These are phyloP conservation scores for Sporothrix variecibatus DNA, from an alignment of 2,329 filamentous ascomycete species.

Conservation along the genomic window DNA sequence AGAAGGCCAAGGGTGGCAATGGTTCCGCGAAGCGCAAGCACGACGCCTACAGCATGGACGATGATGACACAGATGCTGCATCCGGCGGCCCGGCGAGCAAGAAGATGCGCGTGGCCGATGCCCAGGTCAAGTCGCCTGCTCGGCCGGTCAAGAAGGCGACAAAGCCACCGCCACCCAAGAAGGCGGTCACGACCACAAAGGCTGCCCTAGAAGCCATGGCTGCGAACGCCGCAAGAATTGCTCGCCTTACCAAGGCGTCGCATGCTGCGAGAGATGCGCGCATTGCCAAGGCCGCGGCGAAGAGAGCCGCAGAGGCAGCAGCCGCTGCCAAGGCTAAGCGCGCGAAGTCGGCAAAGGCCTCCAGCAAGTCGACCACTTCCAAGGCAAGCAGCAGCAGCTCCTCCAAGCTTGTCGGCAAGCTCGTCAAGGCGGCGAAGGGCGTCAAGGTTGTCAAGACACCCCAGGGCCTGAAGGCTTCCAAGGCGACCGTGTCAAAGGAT, in stretches of 20 bases:
- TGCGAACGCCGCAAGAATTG: constrained; percentile 21
- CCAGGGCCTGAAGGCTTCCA: constrained; percentile 24
- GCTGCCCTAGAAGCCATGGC: constrained; percentile 24
- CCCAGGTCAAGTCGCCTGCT: neutral
- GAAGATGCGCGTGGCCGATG: constrained; percentile 20
- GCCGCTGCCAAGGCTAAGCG: constrained; percentile 19
- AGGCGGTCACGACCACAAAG: constrained; percentile 27
- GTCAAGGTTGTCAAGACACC: constrained; percentile 40
- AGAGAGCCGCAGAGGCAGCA: constrained; percentile 14
- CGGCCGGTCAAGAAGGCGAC: neutral
- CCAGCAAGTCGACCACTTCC: neutral
- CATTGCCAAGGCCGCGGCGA: constrained; percentile 29
- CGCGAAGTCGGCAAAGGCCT: constrained; percentile 16
- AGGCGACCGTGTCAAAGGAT: neutral
- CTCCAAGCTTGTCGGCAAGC: constrained; percentile 23
- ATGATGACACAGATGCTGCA: neutral
- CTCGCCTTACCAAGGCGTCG: constrained; percentile 27
- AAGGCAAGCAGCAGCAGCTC: constrained; percentile 5
- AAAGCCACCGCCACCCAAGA: neutral
- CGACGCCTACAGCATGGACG: constrained; percentile 25
- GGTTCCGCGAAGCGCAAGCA: constrained; percentile 26
- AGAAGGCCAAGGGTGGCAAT: constrained; percentile 17
- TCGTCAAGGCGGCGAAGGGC: constrained; percentile 37
- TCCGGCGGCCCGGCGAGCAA: constrained; percentile 22
- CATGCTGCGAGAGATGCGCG: constrained; percentile 35